Percentiles rank a stretch among this genome's conserved stretches.
Evolutionary conservation across 805 yeast species (phyloP).

Genomic region (Blastobotrys chiropterorum): DNA sequence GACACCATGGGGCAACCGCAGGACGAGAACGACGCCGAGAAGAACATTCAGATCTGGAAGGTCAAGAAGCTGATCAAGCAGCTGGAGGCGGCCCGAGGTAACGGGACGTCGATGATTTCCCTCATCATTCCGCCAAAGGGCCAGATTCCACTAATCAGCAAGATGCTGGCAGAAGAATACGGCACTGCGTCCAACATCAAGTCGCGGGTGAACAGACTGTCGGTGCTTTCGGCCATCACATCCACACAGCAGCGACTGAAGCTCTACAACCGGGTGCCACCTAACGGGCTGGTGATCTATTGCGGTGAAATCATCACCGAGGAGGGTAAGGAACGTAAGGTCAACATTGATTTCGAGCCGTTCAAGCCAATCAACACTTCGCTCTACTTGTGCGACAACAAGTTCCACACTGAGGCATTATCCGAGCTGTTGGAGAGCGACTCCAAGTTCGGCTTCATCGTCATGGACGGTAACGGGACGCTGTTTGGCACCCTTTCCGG

Average conservation of each 20-base stretch:
- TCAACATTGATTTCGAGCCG: slow-evolving; percentile 96
- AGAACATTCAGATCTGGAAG: slow-evolving; percentile 98
- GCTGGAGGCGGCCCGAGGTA: slow-evolving; percentile 89
- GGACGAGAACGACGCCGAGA: slow-evolving; percentile 62
- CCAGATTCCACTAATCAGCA: slow-evolving; percentile 80
- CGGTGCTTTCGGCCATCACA: slow-evolving; percentile 93
- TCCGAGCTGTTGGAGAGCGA: slow-evolving; percentile 91
- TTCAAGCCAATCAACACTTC: slow-evolving; percentile 99
- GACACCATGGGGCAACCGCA: slow-evolving; percentile 3
- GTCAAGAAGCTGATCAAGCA: slow-evolving; percentile 87
- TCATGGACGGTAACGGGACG: slow-evolving; percentile 99
- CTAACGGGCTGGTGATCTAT: slow-evolving; percentile 90
- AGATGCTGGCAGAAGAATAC: slow-evolving; percentile 94
- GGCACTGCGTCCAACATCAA: slow-evolving; percentile 98
- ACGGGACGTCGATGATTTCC: slow-evolving; percentile 98
- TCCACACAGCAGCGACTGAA: slow-evolving; percentile 96
- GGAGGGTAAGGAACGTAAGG: slow-evolving; percentile 95
- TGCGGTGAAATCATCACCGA: slow-evolving; percentile 98
- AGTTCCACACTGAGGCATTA: slow-evolving; percentile 95
- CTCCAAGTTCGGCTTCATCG: slow-evolving; percentile 93
- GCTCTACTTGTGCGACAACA: slow-evolving; percentile 90
- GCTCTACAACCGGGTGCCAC: slow-evolving; percentile 82
- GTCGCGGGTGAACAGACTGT: slow-evolving; percentile 93
- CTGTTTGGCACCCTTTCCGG: slow-evolving; percentile 93
- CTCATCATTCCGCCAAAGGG: slow-evolving; percentile 93